These are phyloP conservation scores for Mycena sp. DNA, from an alignment of 1,284 basidiomycete genomes.

Conservation along the genomic window DNA sequence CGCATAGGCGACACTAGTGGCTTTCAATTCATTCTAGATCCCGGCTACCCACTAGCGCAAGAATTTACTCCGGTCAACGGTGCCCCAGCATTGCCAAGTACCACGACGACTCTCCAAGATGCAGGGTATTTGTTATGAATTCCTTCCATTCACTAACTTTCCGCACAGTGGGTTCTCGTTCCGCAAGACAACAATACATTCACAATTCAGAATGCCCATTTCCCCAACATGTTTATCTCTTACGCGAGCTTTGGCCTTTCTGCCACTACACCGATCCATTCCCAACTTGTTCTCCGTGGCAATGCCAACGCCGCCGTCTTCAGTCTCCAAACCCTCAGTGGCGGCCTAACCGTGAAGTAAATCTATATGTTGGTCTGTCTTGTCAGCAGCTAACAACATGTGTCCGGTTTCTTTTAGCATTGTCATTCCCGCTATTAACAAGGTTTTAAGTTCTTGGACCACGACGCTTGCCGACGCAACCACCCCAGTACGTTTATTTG, in stretches of 20 bases:
- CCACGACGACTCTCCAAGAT: slow-evolving; percentile 1
- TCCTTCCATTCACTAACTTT: not conserved
- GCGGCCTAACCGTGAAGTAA: slow-evolving; percentile 5
- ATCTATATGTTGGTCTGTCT: not conserved
- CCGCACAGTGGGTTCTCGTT: slow-evolving; percentile 12
- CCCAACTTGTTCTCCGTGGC: slow-evolving; percentile 12
- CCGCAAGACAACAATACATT: slow-evolving; percentile 10
- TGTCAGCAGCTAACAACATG: not conserved
- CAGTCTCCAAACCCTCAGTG: slow-evolving; percentile 2
- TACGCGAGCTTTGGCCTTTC: slow-evolving; percentile 5
- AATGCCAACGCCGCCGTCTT: slow-evolving; percentile 10
- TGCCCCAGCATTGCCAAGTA: not conserved
- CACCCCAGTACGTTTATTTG: slow-evolving; percentile 3
- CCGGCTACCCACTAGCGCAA: not conserved
- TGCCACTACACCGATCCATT: not conserved
- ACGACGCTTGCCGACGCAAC: not conserved
- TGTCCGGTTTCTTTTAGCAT: not conserved
- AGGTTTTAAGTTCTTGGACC: slow-evolving; percentile 6
- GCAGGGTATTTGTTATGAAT: not conserved
- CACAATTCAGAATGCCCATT: slow-evolving; percentile 6
- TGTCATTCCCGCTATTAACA: not conserved
- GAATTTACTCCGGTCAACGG: slow-evolving; percentile 11
- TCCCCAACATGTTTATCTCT: slow-evolving; percentile 14
- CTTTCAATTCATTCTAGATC: not conserved
- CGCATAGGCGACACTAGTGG: not conserved